Evolutionary conservation across 78 protist species (phyloP).

Genomic region (Acrasis kona): DNA sequence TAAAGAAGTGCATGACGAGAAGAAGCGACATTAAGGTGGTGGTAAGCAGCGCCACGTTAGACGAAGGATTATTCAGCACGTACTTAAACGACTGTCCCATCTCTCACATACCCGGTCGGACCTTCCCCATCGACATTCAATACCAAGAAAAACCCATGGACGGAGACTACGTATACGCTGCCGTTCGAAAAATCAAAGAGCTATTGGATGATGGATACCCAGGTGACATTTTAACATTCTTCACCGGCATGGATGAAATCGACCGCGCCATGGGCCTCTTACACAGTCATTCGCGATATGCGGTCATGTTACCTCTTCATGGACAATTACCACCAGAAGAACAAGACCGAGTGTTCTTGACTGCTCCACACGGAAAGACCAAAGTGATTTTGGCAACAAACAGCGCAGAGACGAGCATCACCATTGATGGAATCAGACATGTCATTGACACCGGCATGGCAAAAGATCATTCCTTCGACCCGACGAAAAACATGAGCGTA

Average conservation of each 20-base stretch:
- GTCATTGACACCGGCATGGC: constrained; percentile 55
- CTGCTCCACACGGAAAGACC: constrained; percentile 45
- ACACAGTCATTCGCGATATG: constrained; percentile 30
- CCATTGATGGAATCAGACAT: constrained; percentile 52
- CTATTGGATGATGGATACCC: constrained; percentile 43
- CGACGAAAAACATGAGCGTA: constrained; percentile 25
- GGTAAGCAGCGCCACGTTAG: constrained; percentile 57
- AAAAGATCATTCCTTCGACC: constrained; percentile 27
- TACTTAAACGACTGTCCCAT: constrained; percentile 37
- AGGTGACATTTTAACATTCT: constrained; percentile 86
- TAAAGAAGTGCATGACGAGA: constrained; percentile 31
- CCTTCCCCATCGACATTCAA: constrained; percentile 21
- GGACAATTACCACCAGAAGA: constrained; percentile 79
- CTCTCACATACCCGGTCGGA: constrained; percentile 12
- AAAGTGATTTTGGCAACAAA: constrained; percentile 46
- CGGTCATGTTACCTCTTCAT: constrained; percentile 78
- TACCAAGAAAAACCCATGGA: background rate
- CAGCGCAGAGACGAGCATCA: constrained; percentile 58
- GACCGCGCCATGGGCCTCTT: constrained; percentile 13
- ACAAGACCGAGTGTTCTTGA: constrained; percentile 58
- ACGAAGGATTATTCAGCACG: constrained; percentile 45
- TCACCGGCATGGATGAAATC: constrained; percentile 87
- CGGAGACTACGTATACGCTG: background rate
- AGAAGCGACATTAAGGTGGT: constrained; percentile 24
- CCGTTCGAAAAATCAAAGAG: background rate